Evolutionary conservation across 2,329 filamentous ascomycete genomes (phyloP), one percentile per base, ranked within the genome.

Genomic region (Fusarium nematophilum): DNA sequence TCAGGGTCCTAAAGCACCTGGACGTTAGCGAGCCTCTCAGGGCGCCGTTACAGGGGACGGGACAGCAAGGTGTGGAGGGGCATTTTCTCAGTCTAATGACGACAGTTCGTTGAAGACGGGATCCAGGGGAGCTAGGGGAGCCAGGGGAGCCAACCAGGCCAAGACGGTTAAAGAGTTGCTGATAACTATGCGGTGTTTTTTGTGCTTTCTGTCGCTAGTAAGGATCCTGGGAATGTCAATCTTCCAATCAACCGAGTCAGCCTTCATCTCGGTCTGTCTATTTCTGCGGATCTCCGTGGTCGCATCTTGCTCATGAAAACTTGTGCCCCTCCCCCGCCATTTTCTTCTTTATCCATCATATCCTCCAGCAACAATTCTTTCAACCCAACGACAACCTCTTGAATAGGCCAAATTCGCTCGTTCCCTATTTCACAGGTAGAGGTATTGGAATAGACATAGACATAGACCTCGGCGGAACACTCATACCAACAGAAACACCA

Each of bases 311-410:
- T 66, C 58, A 61, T 65, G 59, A 59, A 66, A 64, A 58, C 47
- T 43, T 60, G 52, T 52, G 61, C 65, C 65, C 65, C 65, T 68
- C 65, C 65, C 65, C 65, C 65, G 52, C 65, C 65, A 63, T 66
- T 62, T 61, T 50, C 26, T 61, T 44, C 23, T 30, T 10, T 42
- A 6, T 53, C 38, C 38, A 29, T 64, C 59, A 60, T 63, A 53
- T 61, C 51, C 30, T 23, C 36, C 21, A 49, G 5, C 33, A 56
- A 40, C 47, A 48, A 49, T 39, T 53, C 52, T 26, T 49, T 59
- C 21, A 31, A 6, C 21, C 6, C 21, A 6, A 21, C 11, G 30
- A 50, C 29, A 13, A 39, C 39, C n/a, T 25, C 44, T n/a, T 14
- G 13, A 36, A 30, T 25, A 42, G n/a, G 21, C n/a, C 29, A 21